These are phyloP conservation scores for Akanthomyces uredinophilus DNA, from an alignment of 2,329 filamentous ascomycete genomes.

Conservation along the genomic window DNA sequence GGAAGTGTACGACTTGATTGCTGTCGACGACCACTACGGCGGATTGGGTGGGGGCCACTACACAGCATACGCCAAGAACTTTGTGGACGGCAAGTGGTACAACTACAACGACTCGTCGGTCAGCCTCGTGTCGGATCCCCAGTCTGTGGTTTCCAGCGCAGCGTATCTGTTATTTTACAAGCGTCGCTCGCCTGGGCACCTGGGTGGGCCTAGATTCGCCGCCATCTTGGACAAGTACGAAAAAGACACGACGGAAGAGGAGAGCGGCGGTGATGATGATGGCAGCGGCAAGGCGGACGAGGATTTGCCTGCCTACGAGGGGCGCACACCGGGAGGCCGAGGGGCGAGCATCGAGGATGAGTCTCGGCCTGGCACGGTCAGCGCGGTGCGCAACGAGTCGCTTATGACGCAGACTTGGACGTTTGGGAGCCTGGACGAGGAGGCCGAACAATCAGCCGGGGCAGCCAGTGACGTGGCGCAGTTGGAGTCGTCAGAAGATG, in stretches of 20 bases:
- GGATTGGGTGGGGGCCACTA: slow-evolving; percentile 94
- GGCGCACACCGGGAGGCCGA: slow-evolving; percentile 23
- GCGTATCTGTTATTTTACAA: slow-evolving; percentile 97
- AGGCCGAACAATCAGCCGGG: slow-evolving; percentile 30
- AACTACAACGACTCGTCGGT: slow-evolving; percentile 89
- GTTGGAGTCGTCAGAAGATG: slow-evolving; percentile 35
- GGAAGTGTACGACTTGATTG: slow-evolving; percentile 87
- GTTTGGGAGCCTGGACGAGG: slow-evolving; percentile 35
- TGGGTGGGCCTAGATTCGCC: slow-evolving; percentile 74
- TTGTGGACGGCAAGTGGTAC: slow-evolving; percentile 85
- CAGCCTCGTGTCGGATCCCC: slow-evolving; percentile 52
- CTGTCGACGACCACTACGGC: slow-evolving; percentile 92
- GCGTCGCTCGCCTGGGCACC: slow-evolving; percentile 67
- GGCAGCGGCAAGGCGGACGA: slow-evolving; percentile 26
- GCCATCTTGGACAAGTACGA: slow-evolving; percentile 62
- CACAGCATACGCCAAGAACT: slow-evolving; percentile 91
- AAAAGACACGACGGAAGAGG: slow-evolving; percentile 39
- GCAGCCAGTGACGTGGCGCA: slow-evolving; percentile 41
- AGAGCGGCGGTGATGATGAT: slow-evolving; percentile 43
- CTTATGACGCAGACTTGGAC: slow-evolving; percentile 40
- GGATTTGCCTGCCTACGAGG: slow-evolving; percentile 30
- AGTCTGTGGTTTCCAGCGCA: slow-evolving; percentile 63
- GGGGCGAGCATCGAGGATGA: slow-evolving; percentile 47
- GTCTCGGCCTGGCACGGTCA: not conserved
- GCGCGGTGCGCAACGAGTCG: slow-evolving; percentile 30